Conservation (phyloP, 1,284 basidiomycete genomes). For the Jaminaea rosea region DNA sequence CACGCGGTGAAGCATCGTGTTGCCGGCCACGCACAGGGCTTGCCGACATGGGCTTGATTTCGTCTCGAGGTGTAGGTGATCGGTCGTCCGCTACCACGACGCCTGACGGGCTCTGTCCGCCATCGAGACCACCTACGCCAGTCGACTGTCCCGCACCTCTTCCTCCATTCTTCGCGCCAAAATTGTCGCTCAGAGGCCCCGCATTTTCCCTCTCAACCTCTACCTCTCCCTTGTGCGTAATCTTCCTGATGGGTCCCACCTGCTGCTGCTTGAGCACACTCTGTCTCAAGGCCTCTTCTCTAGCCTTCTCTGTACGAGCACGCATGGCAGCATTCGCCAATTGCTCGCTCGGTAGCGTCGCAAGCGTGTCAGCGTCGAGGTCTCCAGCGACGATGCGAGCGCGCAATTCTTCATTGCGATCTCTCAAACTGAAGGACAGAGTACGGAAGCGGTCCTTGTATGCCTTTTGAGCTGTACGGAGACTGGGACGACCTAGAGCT, state of each 20-base stretch:
- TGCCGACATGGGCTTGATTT: too few species aligned
- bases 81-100: too few species aligned
- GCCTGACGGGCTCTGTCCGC: too few species aligned
- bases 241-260: slow-evolving; percentile 36
- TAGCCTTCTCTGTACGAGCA: slow-evolving; percentile 34
- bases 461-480: slow-evolving; percentile 3
- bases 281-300: slow-evolving; percentile 33
- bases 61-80: too few species aligned
- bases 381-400: slow-evolving; percentile 30
- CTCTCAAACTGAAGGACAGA: slow-evolving; percentile 44
- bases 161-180: too few species aligned
- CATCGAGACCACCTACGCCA: too few species aligned
- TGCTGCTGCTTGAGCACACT: slow-evolving; percentile 28
- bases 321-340: slow-evolving; percentile 43
- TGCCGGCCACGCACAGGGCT: too few species aligned
- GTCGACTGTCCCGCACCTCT: too few species aligned
- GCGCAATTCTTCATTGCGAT: slow-evolving; percentile 38
- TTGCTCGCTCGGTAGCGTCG: slow-evolving; percentile 35
- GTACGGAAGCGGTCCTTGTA: slow-evolving; percentile 44
- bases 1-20: too few species aligned
- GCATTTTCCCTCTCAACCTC: slow-evolving; percentile 37
- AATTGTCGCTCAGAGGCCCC: background rate
- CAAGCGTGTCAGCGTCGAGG: slow-evolving; percentile 27
- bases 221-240: slow-evolving; percentile 47
- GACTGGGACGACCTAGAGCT: background rate